Evolutionary conservation across 768 basidiomycete genomes (phyloP).

Genomic region (Dictyophora rubrovolvata): DNA sequence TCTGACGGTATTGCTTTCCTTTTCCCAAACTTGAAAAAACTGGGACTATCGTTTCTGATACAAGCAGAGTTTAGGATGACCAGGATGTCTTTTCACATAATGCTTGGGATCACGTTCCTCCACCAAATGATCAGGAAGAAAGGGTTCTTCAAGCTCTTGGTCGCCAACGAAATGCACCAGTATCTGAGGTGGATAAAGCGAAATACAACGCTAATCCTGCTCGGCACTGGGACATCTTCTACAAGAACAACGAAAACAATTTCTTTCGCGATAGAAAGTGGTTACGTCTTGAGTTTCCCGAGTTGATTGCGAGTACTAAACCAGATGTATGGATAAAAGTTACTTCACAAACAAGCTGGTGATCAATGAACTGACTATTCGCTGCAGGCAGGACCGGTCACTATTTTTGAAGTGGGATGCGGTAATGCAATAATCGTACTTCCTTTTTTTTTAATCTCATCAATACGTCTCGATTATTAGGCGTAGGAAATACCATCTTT

Average conservation of each 20-base stretch:
- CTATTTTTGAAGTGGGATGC: constrained; percentile 85
- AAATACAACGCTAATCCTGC: constrained; percentile 68
- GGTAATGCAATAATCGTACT: constrained; percentile 34
- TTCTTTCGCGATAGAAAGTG: constrained; percentile 96
- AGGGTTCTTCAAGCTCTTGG: constrained; percentile 58
- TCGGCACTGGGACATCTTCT: constrained; percentile 82
- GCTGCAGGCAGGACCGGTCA: constrained; percentile 63
- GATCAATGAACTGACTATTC: neutral
- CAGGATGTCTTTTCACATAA: constrained; percentile 78
- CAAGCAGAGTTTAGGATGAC: constrained; percentile 19
- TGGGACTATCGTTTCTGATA: neutral
- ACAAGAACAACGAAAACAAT: constrained; percentile 72
- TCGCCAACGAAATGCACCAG: constrained; percentile 62
- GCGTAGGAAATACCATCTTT: constrained; percentile 92
- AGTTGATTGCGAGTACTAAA: constrained; percentile 61
- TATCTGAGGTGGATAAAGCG: constrained; percentile 58
- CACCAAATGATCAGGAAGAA: constrained; percentile 72
- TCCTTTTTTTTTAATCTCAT: neutral
- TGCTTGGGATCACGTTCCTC: constrained; percentile 87
- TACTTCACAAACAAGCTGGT: neutral
- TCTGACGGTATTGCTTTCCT: constrained; percentile 2
- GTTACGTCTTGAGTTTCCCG: constrained; percentile 92
- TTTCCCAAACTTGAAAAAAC: neutral
- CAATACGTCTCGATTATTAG: constrained; percentile 27
- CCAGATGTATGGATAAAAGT: constrained; percentile 38